Conservation (phyloP, 2,329 filamentous ascomycete species). For the Madurella mycetomatis region DNA sequence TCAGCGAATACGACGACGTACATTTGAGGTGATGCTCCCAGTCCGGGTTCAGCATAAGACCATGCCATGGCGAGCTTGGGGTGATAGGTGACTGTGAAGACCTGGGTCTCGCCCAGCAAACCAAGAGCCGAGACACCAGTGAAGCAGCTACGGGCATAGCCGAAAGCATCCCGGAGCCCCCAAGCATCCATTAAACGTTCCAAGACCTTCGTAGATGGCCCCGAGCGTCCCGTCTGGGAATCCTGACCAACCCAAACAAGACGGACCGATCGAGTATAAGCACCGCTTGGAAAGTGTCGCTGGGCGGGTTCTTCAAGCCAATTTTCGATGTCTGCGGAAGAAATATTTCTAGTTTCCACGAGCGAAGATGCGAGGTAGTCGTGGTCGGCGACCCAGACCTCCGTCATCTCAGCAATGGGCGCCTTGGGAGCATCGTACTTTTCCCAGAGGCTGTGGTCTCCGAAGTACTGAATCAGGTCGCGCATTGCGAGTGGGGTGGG, state of each 20-base stretch:
- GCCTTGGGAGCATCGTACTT: constrained; percentile 18
- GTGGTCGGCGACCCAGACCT: constrained; percentile 19
- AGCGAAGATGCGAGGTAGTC: not conserved
- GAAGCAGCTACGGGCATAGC: constrained; percentile 34
- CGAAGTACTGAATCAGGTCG: constrained; percentile 20
- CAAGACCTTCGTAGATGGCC: constrained; percentile 13
- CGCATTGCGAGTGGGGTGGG: constrained; percentile 7
- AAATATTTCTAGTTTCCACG: constrained; percentile 9
- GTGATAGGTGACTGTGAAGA: constrained; percentile 34
- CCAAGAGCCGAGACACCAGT: constrained; percentile 32
- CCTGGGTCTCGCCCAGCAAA: constrained; percentile 13
- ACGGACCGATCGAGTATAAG: constrained; percentile 10
- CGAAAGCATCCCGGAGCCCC: constrained; percentile 11
- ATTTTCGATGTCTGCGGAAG: constrained; percentile 15
- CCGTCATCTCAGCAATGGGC: constrained; percentile 20
- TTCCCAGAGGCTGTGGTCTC: constrained; percentile 18
- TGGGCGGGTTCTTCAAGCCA: constrained; percentile 18
- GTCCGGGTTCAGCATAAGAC: constrained; percentile 27
- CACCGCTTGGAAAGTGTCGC: constrained; percentile 6
- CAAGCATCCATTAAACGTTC: constrained; percentile 11
- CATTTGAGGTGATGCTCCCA: constrained; percentile 19
- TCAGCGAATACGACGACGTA: constrained; percentile 32
- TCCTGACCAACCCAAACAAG: constrained; percentile 20
- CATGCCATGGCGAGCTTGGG: constrained; percentile 38
- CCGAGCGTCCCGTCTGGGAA: not conserved